Evolutionary conservation across 2,329 filamentous ascomycete species (phyloP), one percentile per base, ranked within the genome.

Genomic region (Fusarium hainanense): DNA sequence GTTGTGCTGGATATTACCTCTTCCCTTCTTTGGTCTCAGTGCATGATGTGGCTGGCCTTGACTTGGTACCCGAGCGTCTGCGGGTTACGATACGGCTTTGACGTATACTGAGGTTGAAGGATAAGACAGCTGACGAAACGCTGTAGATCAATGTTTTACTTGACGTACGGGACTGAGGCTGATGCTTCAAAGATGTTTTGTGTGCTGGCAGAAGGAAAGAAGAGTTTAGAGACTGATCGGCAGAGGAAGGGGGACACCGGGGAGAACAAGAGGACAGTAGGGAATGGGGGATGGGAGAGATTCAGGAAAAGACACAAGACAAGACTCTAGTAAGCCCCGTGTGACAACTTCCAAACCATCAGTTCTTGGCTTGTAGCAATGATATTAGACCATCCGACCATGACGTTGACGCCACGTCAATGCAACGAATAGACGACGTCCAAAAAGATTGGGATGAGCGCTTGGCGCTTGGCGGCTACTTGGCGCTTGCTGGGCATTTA

Each of bases 381-480:
- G 32, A 51, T 51, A 51, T 51, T 20, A n/a, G 32, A 37, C 32
- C 32, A 34, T 18, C 32, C 32, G 32, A 27, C 18, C 23, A 41
- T 51, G 48, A 51, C 48, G 48, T 27, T 9, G 48, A 9, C n/a
- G 9, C 21, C 12, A 41, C 7, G 9, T 16, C 8, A 7, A 5
- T 34, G 25, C 5, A 51, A 20, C 48, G 21, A 51, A 51, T 51
- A 9, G 16, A 18, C 7, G 9, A 21, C 18, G 32, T 20, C 32
- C 3, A 14, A 18, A 20, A 4, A 51, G 49, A 51, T 58, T 47
- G 32, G 40, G 57, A 48, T 54, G 69, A 34, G 65, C 65, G 64
- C 69, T 71, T 69, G 69, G 68, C 68, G 68, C 66, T 67, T 68
- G 65, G 51, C 56, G 61, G 20, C 50, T 54, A 49, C 54, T 69